Evolutionary conservation across 2,329 filamentous ascomycete genomes (phyloP).

Genomic region (Alternaria brassicae): DNA sequence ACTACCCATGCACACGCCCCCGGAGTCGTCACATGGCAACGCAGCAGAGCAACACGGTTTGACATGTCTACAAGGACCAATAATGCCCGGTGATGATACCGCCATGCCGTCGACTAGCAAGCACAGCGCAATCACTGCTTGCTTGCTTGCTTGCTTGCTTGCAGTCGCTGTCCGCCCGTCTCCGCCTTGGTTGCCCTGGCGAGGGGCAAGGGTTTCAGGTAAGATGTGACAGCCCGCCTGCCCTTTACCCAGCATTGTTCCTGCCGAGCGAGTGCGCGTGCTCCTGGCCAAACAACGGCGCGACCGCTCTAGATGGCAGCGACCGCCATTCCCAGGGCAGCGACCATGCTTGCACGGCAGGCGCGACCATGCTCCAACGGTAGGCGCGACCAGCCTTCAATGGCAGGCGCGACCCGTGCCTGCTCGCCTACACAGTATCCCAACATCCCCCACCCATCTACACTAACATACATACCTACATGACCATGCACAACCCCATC

Average conservation of each 20-base stretch:
- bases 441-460: not conserved
- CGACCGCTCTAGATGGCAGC: not conserved
- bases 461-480: not conserved
- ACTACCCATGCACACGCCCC: constrained; percentile 9
- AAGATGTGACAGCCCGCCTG: constrained; percentile 14
- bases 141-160: no score
- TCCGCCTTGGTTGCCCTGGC: not conserved
- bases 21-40: constrained; percentile 18
- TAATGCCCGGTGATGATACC: not conserved
- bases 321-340: not conserved
- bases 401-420: no score
- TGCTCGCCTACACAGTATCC: no score
- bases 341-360: not conserved
- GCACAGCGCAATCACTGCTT: not conserved
- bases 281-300: not conserved
- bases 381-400: no score
- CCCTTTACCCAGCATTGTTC: constrained; percentile 8
- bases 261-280: not conserved
- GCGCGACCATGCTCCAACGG: no score
- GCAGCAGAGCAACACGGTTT: not conserved
- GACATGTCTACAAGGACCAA: not conserved
- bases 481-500: not conserved
- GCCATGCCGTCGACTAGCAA: not conserved
- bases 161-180: no score
- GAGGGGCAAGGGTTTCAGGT: constrained; percentile 13